Conservation (phyloP, 2,329 filamentous ascomycete species). For the Didymella keratinophila region DNA sequence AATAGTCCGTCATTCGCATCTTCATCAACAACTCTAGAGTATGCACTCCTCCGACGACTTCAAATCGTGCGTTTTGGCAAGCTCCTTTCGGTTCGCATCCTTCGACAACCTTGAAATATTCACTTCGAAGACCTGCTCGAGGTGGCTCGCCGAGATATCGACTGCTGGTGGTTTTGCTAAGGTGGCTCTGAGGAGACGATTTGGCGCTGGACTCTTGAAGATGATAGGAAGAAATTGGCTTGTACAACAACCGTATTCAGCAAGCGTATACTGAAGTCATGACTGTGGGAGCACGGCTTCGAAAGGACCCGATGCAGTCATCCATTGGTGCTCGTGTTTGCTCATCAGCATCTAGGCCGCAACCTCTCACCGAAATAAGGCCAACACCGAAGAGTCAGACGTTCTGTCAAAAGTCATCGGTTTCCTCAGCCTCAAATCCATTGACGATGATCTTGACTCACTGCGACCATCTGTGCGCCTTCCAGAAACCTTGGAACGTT, state of each 20-base stretch:
- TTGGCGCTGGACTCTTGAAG: background rate
- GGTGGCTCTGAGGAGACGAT: background rate
- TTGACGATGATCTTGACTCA: slow-evolving; percentile 7
- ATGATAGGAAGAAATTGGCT: no score
- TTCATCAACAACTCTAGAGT: background rate
- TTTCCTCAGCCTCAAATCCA: background rate
- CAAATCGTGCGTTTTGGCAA: background rate
- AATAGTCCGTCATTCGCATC: background rate
- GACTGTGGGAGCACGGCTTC: background rate
- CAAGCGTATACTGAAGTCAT: background rate
- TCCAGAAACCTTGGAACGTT: slow-evolving; percentile 13
- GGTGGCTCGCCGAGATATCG: background rate
- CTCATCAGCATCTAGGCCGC: slow-evolving; percentile 11
- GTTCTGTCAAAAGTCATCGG: background rate
- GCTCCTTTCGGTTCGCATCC: background rate
- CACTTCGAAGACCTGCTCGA: no score
- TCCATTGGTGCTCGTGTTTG: background rate
- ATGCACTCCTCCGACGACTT: background rate
- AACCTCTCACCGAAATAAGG: background rate
- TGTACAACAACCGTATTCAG: no score
- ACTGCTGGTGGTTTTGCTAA: background rate
- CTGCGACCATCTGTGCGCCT: slow-evolving; percentile 10
- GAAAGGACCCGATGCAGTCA: background rate
- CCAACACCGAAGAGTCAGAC: slow-evolving; percentile 10
- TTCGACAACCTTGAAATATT: background rate